Percentiles rank a stretch among this genome's conserved stretches.
These are phyloP conservation scores for Thalassiosira oceanica DNA, from an alignment of 352 stramenopile species.

Conservation along the genomic window DNA sequence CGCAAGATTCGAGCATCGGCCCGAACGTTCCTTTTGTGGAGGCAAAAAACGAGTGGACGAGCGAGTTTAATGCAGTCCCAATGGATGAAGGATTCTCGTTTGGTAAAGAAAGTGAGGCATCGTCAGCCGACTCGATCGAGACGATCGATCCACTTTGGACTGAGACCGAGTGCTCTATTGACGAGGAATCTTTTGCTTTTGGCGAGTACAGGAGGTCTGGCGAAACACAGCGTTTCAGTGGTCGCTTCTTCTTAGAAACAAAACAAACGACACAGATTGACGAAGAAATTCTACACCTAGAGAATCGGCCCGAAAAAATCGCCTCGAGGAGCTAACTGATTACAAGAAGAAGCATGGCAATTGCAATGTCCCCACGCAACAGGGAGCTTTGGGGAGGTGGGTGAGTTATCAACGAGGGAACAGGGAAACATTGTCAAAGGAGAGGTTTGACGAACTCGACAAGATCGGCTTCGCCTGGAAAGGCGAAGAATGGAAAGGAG, in stretches of 20 bases:
- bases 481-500: no score
- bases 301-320: constrained; percentile 5
- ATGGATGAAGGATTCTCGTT: neutral
- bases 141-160: neutral
- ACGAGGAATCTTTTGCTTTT: neutral
- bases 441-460: no score
- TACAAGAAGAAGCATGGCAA: no score
- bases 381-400: no score
- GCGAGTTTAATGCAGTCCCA: constrained; percentile 13
- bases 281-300: constrained; percentile 13
- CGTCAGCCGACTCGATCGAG: neutral
- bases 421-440: no score
- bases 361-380: no score
- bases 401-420: no score
- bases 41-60: neutral
- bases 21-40: constrained; percentile 31
- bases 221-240: constrained; percentile 2
- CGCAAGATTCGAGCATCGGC: constrained; percentile 6
- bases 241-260: constrained; percentile 24
- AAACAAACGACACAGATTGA: constrained; percentile 14
- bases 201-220: neutral
- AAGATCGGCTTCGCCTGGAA: no score
- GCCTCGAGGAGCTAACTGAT: no score
- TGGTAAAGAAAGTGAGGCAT: neutral
- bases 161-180: neutral